These are phyloP conservation scores for Aspergillus piperis DNA, from an alignment of 2,329 filamentous ascomycete species.

Conservation along the genomic window DNA sequence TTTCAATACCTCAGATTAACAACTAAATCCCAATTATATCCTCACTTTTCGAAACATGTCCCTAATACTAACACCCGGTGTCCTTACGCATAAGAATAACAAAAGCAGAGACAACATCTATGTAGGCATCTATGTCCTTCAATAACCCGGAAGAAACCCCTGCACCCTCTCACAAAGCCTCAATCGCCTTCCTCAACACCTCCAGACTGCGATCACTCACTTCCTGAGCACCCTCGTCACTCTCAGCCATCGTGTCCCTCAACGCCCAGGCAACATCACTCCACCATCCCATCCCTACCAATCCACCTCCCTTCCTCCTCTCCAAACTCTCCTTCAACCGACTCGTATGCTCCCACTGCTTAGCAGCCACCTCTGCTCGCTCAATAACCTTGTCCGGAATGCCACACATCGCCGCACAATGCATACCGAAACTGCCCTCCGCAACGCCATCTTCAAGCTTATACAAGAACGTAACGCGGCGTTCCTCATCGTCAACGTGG, in stretches of 20 bases:
- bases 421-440: conserved; percentile 97
- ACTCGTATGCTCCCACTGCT: conserved; percentile 93
- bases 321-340: conserved; percentile 86
- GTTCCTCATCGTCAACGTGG: conserved; percentile 78
- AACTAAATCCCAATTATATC: not conserved
- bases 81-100: not conserved
- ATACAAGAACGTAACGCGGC: conserved; percentile 95
- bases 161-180: conserved; percentile 46
- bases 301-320: conserved; percentile 73
- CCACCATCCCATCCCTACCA: conserved; percentile 80
- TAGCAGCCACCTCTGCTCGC: conserved; percentile 82
- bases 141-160: not conserved
- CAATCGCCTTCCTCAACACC: conserved; percentile 59
- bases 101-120: not conserved
- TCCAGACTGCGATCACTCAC: conserved; percentile 56
- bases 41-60: not conserved
- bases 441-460: conserved; percentile 90
- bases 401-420: conserved; percentile 97
- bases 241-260: conserved; percentile 50
- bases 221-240: conserved; percentile 30
- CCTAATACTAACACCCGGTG: not conserved
- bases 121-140: not conserved
- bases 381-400: conserved; percentile 82
- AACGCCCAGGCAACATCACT: conserved; percentile 84
- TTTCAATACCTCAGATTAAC: not conserved